Evolutionary conservation across 305 asterid genomes (phyloP).

Genomic region (Galium porrigens): DNA sequence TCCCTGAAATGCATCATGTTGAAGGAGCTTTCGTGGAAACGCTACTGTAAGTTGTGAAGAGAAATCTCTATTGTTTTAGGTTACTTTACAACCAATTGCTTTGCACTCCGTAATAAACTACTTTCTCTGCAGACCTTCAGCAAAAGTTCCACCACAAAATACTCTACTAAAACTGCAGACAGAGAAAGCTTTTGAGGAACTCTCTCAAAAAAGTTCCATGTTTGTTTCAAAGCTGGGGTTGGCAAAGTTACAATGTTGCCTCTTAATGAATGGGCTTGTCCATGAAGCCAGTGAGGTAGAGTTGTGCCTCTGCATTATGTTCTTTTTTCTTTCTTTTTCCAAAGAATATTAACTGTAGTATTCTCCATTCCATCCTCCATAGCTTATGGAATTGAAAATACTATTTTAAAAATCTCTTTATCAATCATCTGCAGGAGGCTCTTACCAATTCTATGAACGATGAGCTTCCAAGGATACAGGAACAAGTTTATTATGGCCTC

Average conservation of each 20-base stretch:
- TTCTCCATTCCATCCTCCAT: neutral
- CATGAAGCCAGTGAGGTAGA: constrained; percentile 69
- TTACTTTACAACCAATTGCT: neutral
- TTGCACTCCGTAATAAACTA: neutral
- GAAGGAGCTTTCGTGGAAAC: constrained; percentile 96
- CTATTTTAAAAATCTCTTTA: constrained; percentile 17
- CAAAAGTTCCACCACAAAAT: constrained; percentile 77
- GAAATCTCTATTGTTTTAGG: neutral
- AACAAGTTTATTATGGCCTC: constrained; percentile 91
- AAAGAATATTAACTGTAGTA: neutral
- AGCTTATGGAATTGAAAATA: neutral
- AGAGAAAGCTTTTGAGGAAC: constrained; percentile 54
- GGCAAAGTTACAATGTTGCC: constrained; percentile 53
- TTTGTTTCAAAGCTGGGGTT: constrained; percentile 76
- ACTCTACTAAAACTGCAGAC: constrained; percentile 63
- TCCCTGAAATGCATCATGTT: constrained; percentile 61
- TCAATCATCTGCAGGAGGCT: constrained; percentile 56
- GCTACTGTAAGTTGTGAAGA: constrained; percentile 43
- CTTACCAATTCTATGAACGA: constrained; percentile 86
- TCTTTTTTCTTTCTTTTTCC: neutral
- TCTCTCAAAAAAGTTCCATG: constrained; percentile 57
- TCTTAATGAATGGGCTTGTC: constrained; percentile 93
- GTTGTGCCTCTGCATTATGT: constrained; percentile 3
- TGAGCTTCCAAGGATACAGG: constrained; percentile 93
- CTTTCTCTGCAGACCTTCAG: constrained; percentile 46